These are phyloP conservation scores for Purshia tridentata DNA, from an alignment of 306 rosid genomes.

Conservation along the genomic window DNA sequence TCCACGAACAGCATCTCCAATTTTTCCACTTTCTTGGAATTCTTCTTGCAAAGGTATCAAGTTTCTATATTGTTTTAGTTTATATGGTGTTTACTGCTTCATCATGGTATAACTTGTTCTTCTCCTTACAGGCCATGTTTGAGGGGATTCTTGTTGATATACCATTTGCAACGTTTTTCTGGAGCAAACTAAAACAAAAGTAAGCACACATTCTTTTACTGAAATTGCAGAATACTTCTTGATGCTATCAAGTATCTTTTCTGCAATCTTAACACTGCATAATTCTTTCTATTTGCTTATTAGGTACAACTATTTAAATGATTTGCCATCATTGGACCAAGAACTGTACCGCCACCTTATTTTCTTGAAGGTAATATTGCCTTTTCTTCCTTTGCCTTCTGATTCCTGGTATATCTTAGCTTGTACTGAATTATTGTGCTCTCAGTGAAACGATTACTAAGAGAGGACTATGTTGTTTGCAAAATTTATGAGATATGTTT, in stretches of 20 bases:
- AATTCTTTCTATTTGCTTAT: not conserved
- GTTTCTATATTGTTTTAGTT: not conserved
- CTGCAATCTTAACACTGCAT: conserved; percentile 12
- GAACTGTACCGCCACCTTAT: conserved; percentile 97
- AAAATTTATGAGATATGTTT: not conserved
- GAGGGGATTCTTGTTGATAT: conserved; percentile 98
- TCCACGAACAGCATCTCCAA: conserved; percentile 96
- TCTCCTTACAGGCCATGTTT: conserved; percentile 78
- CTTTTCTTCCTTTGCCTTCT: not conserved
- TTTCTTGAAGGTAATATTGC: conserved; percentile 72
- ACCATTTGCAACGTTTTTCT: conserved; percentile 94
- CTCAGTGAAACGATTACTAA: not conserved
- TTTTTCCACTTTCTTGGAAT: conserved; percentile 94
- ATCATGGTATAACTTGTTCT: conserved; percentile 6
- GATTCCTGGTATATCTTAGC: not conserved
- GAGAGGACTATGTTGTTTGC: not conserved
- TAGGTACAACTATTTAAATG: conserved; percentile 96
- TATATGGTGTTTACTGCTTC: not conserved
- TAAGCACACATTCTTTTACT: conserved; percentile 38
- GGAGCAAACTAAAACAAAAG: conserved; percentile 96
- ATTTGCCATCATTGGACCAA: conserved; percentile 93
- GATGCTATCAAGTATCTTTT: not conserved
- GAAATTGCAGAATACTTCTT: not conserved
- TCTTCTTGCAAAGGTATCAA: conserved; percentile 90
- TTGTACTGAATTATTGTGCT: not conserved